Percentiles rank a stretch among this genome's conserved stretches.
Evolutionary conservation across 192 early-diverging fungal species (phyloP).

Genomic region (Coemansia sp.): DNA sequence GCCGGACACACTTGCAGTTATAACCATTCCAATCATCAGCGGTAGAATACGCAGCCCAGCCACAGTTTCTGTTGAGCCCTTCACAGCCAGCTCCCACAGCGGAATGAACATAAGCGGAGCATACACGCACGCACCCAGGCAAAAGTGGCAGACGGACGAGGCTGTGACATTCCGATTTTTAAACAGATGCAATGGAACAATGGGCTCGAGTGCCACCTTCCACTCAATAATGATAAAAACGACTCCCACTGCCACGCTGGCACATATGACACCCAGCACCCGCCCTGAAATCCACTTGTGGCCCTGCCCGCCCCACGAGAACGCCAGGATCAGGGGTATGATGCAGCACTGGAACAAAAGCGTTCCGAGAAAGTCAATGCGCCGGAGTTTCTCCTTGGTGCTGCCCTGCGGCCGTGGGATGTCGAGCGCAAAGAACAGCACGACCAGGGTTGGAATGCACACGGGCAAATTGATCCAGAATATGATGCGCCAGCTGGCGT

Average conservation of each 20-base stretch:
- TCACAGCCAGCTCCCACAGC: slow-evolving; percentile 62
- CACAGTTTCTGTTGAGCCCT: slow-evolving; percentile 59
- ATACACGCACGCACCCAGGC: slow-evolving; percentile 54
- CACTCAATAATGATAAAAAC: slow-evolving; percentile 61
- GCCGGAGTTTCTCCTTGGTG: slow-evolving; percentile 54
- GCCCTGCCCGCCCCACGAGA: slow-evolving; percentile 74
- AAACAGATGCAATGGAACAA: slow-evolving; percentile 51
- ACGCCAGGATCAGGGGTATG: slow-evolving; percentile 68
- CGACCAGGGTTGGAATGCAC: slow-evolving; percentile 43
- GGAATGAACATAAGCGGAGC: slow-evolving; percentile 64
- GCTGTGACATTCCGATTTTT: slow-evolving; percentile 55
- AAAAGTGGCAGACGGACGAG: slow-evolving; percentile 33
- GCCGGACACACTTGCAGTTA: slow-evolving; percentile 66
- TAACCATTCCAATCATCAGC: slow-evolving; percentile 68
- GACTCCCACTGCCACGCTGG: slow-evolving; percentile 22
- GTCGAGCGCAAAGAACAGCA: slow-evolving; percentile 49
- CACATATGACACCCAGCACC: slow-evolving; percentile 62
- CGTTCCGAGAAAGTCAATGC: slow-evolving; percentile 70
- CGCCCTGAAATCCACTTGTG: slow-evolving; percentile 70
- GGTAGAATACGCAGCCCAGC: slow-evolving; percentile 78
- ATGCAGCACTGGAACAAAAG: slow-evolving; percentile 59
- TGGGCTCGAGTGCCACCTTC: slow-evolving; percentile 67
- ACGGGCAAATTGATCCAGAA: slow-evolving; percentile 68
- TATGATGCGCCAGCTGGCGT: slow-evolving; percentile 51
- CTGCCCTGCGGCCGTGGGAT: slow-evolving; percentile 43